phyloP scores from a whole-genome alignment of 2,329 filamentous ascomycete genomes.

The Claviceps maximensis region DNA sequence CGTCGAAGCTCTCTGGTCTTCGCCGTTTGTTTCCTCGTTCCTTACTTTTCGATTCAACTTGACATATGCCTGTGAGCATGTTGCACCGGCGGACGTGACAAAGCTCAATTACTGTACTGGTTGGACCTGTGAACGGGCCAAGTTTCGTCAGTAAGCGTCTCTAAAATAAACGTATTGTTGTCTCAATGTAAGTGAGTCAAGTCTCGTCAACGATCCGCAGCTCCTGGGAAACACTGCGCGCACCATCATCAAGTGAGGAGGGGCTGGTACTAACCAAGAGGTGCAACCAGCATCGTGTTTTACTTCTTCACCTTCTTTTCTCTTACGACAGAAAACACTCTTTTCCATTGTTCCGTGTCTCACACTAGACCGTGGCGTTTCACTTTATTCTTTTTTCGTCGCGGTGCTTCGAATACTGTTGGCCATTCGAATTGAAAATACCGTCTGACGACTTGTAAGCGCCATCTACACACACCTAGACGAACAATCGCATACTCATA shows the following conservation, averaged over 20 bases:
- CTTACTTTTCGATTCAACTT: not conserved
- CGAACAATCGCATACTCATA: not conserved
- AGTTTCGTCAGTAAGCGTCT: not conserved
- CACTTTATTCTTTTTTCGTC: too few species aligned
- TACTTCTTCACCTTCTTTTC: not conserved
- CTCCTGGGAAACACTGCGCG: not conserved
- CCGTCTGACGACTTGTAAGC: not conserved
- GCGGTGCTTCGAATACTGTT: not conserved
- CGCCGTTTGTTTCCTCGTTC: not conserved
- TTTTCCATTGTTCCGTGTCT: not conserved
- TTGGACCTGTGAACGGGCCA: not conserved
- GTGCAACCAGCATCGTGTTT: not conserved
- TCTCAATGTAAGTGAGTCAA: not conserved
- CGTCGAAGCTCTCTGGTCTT: not conserved
- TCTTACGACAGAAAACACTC: not conserved
- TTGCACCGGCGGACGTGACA: constrained; percentile 1
- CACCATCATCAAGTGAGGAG: not conserved
- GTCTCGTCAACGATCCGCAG: not conserved
- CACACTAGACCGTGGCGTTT: not conserved
- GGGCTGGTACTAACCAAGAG: not conserved
- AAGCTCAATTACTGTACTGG: not conserved
- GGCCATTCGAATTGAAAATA: not conserved
- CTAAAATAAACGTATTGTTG: not conserved
- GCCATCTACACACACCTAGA: not conserved
- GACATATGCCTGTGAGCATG: not conserved